phyloP scores from a whole-genome alignment of 805 yeast species.

The Maudiozyma serrabonitensis region DNA sequence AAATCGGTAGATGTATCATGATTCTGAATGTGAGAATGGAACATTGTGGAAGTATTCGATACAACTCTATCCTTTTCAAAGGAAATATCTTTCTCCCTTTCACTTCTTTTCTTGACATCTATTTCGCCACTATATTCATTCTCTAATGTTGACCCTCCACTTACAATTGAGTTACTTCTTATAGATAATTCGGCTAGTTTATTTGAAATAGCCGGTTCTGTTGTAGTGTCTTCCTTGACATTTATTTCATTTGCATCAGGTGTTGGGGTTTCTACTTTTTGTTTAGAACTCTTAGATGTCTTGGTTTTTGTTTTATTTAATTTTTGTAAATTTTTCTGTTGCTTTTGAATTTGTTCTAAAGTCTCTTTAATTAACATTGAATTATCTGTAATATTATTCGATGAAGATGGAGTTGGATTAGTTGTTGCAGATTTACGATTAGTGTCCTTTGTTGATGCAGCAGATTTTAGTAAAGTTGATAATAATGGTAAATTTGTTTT shows the following conservation, averaged over 20 bases:
- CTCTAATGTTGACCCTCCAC: conserved; percentile 1
- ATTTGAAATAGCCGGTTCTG: background rate
- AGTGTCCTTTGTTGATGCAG: background rate
- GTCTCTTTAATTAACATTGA: conserved; percentile 13
- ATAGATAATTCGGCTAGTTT: background rate
- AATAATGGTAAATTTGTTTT: conserved; percentile 12
- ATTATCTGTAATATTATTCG: background rate
- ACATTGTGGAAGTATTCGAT: conserved; percentile 6
- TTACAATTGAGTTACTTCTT: background rate
- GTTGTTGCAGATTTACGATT: background rate
- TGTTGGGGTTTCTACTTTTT: background rate
- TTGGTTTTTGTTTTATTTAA: background rate
- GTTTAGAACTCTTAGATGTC: background rate
- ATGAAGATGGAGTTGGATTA: background rate
- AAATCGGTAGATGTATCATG: background rate
- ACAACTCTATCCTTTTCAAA: conserved; percentile 3
- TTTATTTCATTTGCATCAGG: background rate
- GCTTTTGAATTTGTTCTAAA: conserved; percentile 13
- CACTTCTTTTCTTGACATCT: background rate
- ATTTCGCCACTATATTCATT: background rate
- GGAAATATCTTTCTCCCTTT: background rate
- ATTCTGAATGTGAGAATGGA: background rate
- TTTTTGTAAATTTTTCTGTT: conserved; percentile 1
- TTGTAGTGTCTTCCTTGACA: background rate
- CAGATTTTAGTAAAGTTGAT: conserved; percentile 15